Evolutionary conservation across 352 stramenopile species (phyloP).

Genomic region (Phytophthora crassamura): DNA sequence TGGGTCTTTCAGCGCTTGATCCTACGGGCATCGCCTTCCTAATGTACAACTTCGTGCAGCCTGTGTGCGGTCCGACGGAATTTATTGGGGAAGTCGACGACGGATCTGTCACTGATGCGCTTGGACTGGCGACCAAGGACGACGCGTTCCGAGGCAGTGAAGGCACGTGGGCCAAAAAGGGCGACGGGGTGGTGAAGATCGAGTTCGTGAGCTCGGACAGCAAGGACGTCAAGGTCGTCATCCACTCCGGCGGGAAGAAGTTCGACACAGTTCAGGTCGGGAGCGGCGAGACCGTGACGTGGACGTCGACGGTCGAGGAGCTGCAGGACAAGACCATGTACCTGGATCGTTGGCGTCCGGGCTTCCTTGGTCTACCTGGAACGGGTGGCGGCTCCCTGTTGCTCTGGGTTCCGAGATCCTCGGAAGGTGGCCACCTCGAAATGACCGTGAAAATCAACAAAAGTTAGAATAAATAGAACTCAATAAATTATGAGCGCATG

Average conservation of each 20-base stretch:
- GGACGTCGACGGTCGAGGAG: conserved; percentile 42
- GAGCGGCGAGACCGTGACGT: conserved; percentile 43
- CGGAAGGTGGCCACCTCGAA: conserved; percentile 47
- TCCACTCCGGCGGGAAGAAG: conserved; percentile 50
- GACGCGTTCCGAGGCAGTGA: conserved; percentile 52
- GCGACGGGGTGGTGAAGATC: conserved; percentile 46
- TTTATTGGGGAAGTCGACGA: conserved; percentile 69
- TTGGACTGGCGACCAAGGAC: conserved; percentile 49
- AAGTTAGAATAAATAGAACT: conserved; percentile 42
- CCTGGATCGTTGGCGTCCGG: conserved; percentile 68
- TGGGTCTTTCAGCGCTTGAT: conserved; percentile 41
- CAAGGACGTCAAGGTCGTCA: conserved; percentile 51
- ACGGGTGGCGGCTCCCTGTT: conserved; percentile 55
- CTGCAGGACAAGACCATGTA: conserved; percentile 68
- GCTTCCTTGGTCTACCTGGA: conserved; percentile 47
- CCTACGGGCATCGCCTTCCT: conserved; percentile 55
- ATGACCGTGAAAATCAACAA: conserved; percentile 55
- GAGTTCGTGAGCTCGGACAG: conserved; percentile 55
- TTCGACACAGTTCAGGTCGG: conserved; percentile 44
- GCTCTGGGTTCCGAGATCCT: conserved; percentile 57
- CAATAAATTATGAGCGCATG: conserved; percentile 37
- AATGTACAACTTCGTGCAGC: conserved; percentile 61
- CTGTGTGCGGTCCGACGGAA: conserved; percentile 62
- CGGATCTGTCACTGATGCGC: conserved; percentile 37
- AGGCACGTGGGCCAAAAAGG: conserved; percentile 52